Base-by-base conservation (phyloP, 495 filamentous ascomycete species). In the Aspergillus panamensis region DNA sequence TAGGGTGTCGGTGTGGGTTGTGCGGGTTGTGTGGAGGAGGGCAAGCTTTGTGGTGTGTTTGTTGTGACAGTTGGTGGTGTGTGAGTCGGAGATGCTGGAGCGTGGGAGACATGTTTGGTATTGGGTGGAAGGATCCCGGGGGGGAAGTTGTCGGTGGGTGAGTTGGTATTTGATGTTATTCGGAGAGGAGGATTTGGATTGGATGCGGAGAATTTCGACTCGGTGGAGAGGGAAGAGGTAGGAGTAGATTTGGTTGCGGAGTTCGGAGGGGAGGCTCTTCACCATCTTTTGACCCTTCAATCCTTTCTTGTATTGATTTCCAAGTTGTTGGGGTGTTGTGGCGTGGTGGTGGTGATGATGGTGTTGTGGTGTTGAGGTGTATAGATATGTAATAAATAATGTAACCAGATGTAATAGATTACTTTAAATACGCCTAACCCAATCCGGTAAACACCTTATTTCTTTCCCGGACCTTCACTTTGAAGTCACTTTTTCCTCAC, bases 1-100 rank as follows among this genome's bases (percentile, higher is more conserved):
- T 2, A 70, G 12, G 0, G 65, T 62, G 8, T 70, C 67, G 17
- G 7, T 20, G 47, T 64, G 61, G 25, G 55, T 62, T 12, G 17
- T 32, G n/a, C 42, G 48, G 48, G 61, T 66, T 12, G 42, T 48
- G 31, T 64, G 55, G 17, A 65, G 19, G 3, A 70, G 48, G 2
- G 44, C 19, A 6, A 62, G 35, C n/a, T 9, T n/a, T 1, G 9
- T n/a, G 17, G 42, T 31, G 10, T 39, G 12, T 20, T 48, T 43
- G 40, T n/a, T 29, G 3, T 29, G 25, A 37, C n/a, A 32, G 1
- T 20, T 40, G 16, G 50, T 30, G 37, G 13, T 21, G 25, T n/a
- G 25, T 17, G 37, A 16, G 8, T 32, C 35, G 20, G 32, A 8
- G n/a, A 29, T 50, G 19, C 16, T 42, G 13, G 33, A 45, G 16